phyloP scores from a whole-genome alignment of 2,329 filamentous ascomycete genomes.

The Beauveria sp. region DNA sequence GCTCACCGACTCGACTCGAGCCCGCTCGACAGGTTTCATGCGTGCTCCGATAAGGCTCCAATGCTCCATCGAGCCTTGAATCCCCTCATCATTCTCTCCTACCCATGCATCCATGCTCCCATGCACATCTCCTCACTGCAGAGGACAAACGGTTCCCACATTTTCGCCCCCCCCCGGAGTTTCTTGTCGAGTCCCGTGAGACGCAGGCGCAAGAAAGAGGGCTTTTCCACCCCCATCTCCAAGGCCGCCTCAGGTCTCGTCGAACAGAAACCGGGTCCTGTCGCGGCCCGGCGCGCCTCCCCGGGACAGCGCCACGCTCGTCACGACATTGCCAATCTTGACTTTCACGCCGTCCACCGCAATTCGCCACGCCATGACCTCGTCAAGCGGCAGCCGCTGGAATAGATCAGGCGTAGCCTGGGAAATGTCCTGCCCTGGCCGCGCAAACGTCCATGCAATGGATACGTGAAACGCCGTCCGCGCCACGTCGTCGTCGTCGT shows the following conservation, averaged over 20 bases:
- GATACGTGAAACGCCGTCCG: constrained; percentile 70
- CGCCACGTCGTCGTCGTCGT: constrained; percentile 16
- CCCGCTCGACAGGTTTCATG: neutral
- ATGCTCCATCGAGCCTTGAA: neutral
- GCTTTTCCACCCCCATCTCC: neutral
- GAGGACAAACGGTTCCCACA: neutral
- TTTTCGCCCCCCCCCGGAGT: neutral
- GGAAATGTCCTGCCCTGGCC: constrained; percentile 36
- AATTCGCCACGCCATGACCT: constrained; percentile 38
- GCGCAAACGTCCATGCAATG: constrained; percentile 70
- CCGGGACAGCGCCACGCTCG: constrained; percentile 33
- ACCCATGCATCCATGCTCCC: neutral
- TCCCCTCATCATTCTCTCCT: neutral
- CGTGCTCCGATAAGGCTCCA: neutral
- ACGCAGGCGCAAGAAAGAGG: neutral
- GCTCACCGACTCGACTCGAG: neutral
- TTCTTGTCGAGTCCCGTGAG: neutral
- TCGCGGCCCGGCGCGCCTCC: neutral
- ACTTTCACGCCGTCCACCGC: constrained; percentile 56
- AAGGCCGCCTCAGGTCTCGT: neutral
- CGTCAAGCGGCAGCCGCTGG: constrained; percentile 17
- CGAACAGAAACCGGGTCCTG: constrained; percentile 13
- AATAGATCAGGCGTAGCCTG: constrained; percentile 21
- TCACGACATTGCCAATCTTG: constrained; percentile 67
- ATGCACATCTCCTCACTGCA: neutral